Base-by-base conservation (phyloP, 768 basidiomycete genomes). In the Rubroboletus pulcherrimus region DNA sequence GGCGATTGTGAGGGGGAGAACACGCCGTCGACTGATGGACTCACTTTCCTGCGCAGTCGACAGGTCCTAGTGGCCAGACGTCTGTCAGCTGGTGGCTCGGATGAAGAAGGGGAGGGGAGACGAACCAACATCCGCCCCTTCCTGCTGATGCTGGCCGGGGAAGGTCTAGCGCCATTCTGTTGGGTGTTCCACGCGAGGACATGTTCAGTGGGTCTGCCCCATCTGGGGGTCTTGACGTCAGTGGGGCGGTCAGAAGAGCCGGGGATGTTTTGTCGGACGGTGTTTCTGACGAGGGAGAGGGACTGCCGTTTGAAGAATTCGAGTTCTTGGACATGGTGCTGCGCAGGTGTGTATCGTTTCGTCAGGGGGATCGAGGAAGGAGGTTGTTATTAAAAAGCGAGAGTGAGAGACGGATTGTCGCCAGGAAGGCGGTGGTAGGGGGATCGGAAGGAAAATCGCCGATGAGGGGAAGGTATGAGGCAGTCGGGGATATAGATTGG, bases 121-220 rank as follows among this genome's bases (percentile, higher is more conserved):
- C 87, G 66, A 67, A 89, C 89, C 89, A 91, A 73, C 89, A 90
- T 42, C 89, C 89, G 59, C 88, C 88, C 71, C 84, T 86, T 56
- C 84, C 81, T 45, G 82, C 78, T 14, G 80, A 77, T 42, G 75
- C 71, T 47, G 75, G 76, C 49, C 81, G 79, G 57, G 82, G 78
- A 49, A 81, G 75, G 66, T 81, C 81, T 40, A 76, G 71, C 15
- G 77, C 72, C 46, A 75, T 71, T 56, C 75, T 77, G 59, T 69
- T 77, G 9, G 81, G 81, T 14, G 81, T 81, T 49, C n/a, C 74
- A 70, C 67, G 67, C 19, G 60, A 60, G n/a, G 12, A 44, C 7
- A 57, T 49, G 37, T 59, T 63, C 19, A 52, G 61, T 6, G 67
- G 26, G 57, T 71, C 67, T 17, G 47, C 24, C 26, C 75, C 74